Base-by-base conservation (phyloP, 2,329 filamentous ascomycete species). In the Zymoseptoria pseudotritici region DNA sequence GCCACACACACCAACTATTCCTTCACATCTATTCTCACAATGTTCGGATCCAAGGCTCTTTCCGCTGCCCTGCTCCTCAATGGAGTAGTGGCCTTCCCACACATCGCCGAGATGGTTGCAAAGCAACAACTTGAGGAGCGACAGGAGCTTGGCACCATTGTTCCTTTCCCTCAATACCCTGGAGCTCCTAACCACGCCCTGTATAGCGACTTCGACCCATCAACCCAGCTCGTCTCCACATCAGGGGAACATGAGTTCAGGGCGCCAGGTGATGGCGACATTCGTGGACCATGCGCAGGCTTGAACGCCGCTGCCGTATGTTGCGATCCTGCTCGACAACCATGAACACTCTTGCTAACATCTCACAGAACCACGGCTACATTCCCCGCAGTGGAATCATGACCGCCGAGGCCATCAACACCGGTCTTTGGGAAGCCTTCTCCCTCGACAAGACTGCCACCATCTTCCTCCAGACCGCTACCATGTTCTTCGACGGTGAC, bases 281-380 rank as follows among this genome's bases (percentile, higher is more conserved):
- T 75, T n/a, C 61, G 68, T 42, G 68, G 68, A 42, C 69, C 69
- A 49, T 70, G 67, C 50, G 64, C 67, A 17, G 66, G 61, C 36
- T 54, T 68, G 51, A 63, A 63, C 50, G 63, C 63, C 13, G 60
- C 60, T 36, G 70, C 70, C 36, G 55, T 57, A 61, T 17, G 58
- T 55, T 31, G 8, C 26, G 8, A 17, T 22, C 10, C 11, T 13
- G 13, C 13, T 46, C 13, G 13, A 17, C 36, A 29, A 29, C 21
- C 22, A 58, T 11, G 17, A 49, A 17, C 21, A n/a, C 36, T 57
- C 6, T 13, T 46, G 2, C 20, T 19, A 7, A n/a, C 52, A 59
- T 26, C 51, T 54, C 57, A 26, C 70, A 70, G 26, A 72, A 72
- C 56, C 70, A 71, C 56, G 65, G 65, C 46, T 67, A 67, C 58